Conservation (phyloP, 2,329 filamentous ascomycete genomes). For the Leptographium lundbergii region DNA sequence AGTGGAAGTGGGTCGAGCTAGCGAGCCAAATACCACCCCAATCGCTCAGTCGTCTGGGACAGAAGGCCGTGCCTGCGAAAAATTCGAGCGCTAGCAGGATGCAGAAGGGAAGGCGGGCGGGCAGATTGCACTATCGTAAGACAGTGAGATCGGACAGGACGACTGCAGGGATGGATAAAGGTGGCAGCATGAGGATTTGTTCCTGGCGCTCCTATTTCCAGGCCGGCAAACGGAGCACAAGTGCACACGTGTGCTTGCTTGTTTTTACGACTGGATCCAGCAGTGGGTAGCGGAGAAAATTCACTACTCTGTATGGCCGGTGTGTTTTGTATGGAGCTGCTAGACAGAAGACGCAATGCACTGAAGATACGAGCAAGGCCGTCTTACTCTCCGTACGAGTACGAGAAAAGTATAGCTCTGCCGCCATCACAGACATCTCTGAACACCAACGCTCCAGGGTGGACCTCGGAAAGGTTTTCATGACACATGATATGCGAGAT, state of each 20-base stretch:
- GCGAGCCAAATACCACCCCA: not conserved
- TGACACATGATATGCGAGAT: not conserved
- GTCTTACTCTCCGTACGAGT: no score
- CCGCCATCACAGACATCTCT: no score
- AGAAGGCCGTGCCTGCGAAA: not conserved
- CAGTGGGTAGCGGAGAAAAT: no score
- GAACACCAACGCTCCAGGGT: no score
- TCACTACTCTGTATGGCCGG: no score
- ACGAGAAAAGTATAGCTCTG: no score
- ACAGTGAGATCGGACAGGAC: not conserved
- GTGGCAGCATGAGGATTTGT: not conserved
- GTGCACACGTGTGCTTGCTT: not conserved
- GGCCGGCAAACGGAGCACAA: no score
- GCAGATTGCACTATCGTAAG: not conserved
- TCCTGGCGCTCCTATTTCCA: not conserved
- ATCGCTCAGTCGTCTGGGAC: not conserved
- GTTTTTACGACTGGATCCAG: not conserved
- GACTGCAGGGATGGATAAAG: not conserved
- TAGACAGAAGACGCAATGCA: no score
- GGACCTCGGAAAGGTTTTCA: not conserved
- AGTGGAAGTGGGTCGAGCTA: not conserved
- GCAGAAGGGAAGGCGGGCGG: not conserved
- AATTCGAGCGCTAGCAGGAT: not conserved
- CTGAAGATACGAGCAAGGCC: no score
- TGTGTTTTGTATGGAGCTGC: no score